Conservation (phyloP, 2,329 filamentous ascomycete species). For the Pyrenochaeta sp. region DNA sequence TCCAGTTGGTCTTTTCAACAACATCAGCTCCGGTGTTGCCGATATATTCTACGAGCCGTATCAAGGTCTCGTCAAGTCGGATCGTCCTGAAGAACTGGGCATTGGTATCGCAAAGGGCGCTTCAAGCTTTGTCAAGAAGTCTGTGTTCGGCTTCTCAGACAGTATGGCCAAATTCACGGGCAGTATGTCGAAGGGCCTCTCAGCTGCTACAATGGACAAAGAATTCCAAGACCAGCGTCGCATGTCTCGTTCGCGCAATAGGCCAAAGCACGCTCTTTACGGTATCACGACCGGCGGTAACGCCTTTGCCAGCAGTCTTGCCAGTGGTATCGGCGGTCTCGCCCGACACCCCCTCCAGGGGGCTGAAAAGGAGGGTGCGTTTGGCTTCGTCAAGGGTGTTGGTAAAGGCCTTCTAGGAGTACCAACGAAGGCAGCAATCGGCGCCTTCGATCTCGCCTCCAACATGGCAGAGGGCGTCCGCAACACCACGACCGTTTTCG, state of each 20-base stretch:
- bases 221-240: constrained; percentile 97
- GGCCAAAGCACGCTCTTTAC: constrained; percentile 96
- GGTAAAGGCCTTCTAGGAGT: constrained; percentile 93
- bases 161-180: constrained; percentile 98
- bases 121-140: constrained; percentile 97
- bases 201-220: constrained; percentile 95
- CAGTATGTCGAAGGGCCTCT: constrained; percentile 94
- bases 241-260: constrained; percentile 90
- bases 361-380: constrained; percentile 91
- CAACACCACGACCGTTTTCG: constrained; percentile 98
- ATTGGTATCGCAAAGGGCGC: constrained; percentile 96
- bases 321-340: constrained; percentile 91
- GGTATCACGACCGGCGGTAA: constrained; percentile 96
- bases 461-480: constrained; percentile 97
- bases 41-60: constrained; percentile 99
- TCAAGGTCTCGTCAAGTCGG: constrained; percentile 95
- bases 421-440: constrained; percentile 97
- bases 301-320: constrained; percentile 90
- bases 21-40: constrained; percentile 93
- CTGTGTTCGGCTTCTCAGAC: constrained; percentile 95
- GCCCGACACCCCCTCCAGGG: constrained; percentile 94
- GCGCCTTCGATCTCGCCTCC: constrained; percentile 94
- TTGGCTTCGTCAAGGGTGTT: constrained; percentile 96
- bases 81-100: constrained; percentile 93
- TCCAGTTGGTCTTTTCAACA: constrained; percentile 97